Percentiles rank a stretch among this genome's conserved stretches.
phyloP scores from a whole-genome alignment of 225 moss, liverwort and hornwort genomes.

The Polytrichum commune region DNA sequence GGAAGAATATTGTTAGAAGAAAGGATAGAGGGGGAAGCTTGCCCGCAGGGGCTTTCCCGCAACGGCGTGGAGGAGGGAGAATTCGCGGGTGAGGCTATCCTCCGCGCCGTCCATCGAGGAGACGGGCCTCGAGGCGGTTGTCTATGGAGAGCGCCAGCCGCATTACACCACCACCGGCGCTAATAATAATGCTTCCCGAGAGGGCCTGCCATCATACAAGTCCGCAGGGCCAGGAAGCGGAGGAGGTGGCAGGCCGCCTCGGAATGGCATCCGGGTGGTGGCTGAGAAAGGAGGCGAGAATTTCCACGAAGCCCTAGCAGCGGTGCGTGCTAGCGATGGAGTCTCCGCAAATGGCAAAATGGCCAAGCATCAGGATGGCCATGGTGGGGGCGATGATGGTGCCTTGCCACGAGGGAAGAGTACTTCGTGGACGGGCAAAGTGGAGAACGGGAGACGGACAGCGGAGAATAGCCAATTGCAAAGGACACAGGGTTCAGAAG shows the following conservation, averaged over 20 bases:
- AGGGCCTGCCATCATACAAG: conserved; percentile 26
- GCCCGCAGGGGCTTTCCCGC: conserved; percentile 60
- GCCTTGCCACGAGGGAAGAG: conserved; percentile 31
- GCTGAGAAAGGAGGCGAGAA: conserved; percentile 22
- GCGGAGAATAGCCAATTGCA: conserved; percentile 8
- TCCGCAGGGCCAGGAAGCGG: conserved; percentile 5
- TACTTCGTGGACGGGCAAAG: conserved; percentile 10
- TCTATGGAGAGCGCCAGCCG: conserved; percentile 68
- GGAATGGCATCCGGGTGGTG: background rate
- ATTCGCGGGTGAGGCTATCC: conserved; percentile 54
- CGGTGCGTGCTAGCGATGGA: conserved; percentile 16
- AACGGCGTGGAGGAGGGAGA: conserved; percentile 85
- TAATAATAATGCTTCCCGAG: conserved; percentile 20
- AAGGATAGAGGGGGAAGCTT: conserved; percentile 19
- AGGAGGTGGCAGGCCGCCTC: background rate
- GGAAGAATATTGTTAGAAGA: no score
- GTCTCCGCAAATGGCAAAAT: conserved; percentile 12
- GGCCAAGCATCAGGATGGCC: conserved; percentile 19
- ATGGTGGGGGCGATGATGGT: conserved; percentile 3
- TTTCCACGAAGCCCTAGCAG: conserved; percentile 51
- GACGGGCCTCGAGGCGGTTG: conserved; percentile 75
- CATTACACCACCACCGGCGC: conserved; percentile 38
- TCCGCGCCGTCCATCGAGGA: conserved; percentile 89
- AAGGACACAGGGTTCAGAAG: conserved; percentile 29
- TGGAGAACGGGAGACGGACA: conserved; percentile 4